Evolutionary conservation across 2,329 filamentous ascomycete genomes (phyloP), one percentile per base, ranked within the genome.

Genomic region (Pyrenophora seminiperda): DNA sequence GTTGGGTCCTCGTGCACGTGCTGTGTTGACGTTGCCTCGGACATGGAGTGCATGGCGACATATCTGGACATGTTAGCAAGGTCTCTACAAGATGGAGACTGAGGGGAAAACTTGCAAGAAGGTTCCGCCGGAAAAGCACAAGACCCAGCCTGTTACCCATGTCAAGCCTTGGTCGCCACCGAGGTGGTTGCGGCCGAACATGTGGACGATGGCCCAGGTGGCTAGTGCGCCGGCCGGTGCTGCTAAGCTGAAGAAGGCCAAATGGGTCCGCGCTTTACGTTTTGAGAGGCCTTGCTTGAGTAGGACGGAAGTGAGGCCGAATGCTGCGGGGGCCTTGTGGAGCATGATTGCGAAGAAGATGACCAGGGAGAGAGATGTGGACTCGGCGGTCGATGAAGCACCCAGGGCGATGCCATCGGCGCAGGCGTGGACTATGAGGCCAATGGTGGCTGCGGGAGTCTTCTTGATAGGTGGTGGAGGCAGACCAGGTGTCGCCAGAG

Each of bases 1-100:
- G 74, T 73, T 42, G 60, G 65, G 32, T 72, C 67, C 24, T 67
- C 64, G 41, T 71, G 60, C 6, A 68, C 62, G 15, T 59, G 59
- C 13, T 47, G 43, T 3, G 50, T 47, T 7, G 64, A 56, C 10
- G 79, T 77, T 17, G 86, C 83, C 66, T 96, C 92, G 69, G 95
- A 90, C 91, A 97, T 96, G 1, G 92, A 91, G 69, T 99, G 94
- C 92, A 97, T 97, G 1, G 94, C 94, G 34, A 99, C 94, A 67
- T 97, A 96, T 63, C 91, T 95, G 56, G 5, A 69, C 14, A 63
- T 49, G 24, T 38, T 14, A 29, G 33, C 7, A 10, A 2, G 2
- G 6, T 4, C 10, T 27, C 24, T 10, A 4, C 9, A 11, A 17
- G 9, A 13, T 27, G 15, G 41, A n/a, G 7, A 5, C 3, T 2